Evolutionary conservation across 768 basidiomycete species (phyloP), one percentile per base, ranked within the genome.

Genomic region (Hypholoma fasciculare): DNA sequence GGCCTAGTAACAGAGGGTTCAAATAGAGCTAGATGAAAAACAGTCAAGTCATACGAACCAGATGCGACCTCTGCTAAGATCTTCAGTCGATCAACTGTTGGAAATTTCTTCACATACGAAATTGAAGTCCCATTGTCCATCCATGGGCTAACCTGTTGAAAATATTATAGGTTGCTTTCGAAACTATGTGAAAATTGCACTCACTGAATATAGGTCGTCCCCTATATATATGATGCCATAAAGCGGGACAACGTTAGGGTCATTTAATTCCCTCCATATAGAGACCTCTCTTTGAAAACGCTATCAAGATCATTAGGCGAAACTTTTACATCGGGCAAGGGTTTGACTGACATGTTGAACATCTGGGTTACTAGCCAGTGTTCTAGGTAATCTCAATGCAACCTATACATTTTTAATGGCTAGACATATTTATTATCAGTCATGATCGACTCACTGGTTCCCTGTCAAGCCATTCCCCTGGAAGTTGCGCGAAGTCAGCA

Each of bases 51-150:
- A 46, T 47, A 63, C 66, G 52, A 60, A 72, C 78, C 78, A 42
- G 71, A 66, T 37, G 76, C 76, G 44, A 72, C 69, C 47, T 78
- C 76, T 47, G 57, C 63, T 27, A 80, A 63, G n/a, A 81, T 60
- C 43, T 69, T 71, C 56, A 77, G 44, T 6, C 76, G 72, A 50
- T 79, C 73, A 6, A 59, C 72, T 13, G 67, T 56, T 1, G 74
- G 69, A 58, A 69, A 58, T 40, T 58, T 62, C 23, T 66, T 65
- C 14, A 79, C 56, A 63, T 78, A 81, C 0, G 61, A 58, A 16
- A 76, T 61, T 2, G 72, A 71, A 17, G 77, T 76, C 11, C 77
- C 75, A 54, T 80, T 72, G 20, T 74, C 69, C 74, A 80, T 78
- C 75, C 75, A 79, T 4, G 80, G 78, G 40, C 74, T 76, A 54